Conservation (phyloP, 1,139 yeast species). For the Pichia sp. region DNA sequence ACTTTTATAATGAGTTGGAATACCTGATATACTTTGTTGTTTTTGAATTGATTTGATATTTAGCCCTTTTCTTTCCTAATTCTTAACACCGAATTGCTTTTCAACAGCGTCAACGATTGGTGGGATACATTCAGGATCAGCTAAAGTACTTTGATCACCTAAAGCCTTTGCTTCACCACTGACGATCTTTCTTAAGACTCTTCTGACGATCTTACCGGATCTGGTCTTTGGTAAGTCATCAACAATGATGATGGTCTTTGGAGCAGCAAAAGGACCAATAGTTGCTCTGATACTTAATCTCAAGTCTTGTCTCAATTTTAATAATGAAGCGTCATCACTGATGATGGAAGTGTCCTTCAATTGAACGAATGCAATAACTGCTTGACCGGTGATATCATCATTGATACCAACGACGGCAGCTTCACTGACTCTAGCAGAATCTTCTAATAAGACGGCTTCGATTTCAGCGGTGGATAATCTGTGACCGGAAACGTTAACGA, state of each 20-base stretch:
- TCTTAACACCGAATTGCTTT: conserved; percentile 48
- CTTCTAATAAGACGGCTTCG: conserved; percentile 87
- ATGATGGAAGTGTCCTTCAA: conserved; percentile 58
- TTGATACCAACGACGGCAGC: conserved; percentile 93
- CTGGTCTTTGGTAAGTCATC: conserved; percentile 96
- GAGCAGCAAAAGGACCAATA: conserved; percentile 99
- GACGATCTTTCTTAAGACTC: conserved; percentile 90
- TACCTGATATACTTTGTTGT: background rate
- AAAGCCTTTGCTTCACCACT: conserved; percentile 89
- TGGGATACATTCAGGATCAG: conserved; percentile 84
- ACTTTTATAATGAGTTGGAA: too few species aligned
- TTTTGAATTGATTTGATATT: background rate
- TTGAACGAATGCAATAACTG: conserved; percentile 91
- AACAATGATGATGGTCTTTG: conserved; percentile 85
- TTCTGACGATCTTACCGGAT: conserved; percentile 98
- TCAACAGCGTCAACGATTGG: conserved; percentile 59
- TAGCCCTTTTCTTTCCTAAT: conserved; percentile 24
- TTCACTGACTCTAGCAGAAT: conserved; percentile 72
- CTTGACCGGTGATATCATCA: conserved; percentile 97
- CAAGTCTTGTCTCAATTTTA: conserved; percentile 74
- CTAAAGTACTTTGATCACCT: conserved; percentile 90
- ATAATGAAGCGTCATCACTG: conserved; percentile 44
- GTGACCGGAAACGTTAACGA: conserved; percentile 97
- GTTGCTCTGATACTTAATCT: conserved; percentile 86
- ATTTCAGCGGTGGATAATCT: conserved; percentile 97